Conservation (phyloP, 345 rosid genomes). For the Abelmoschus esculentus region DNA sequence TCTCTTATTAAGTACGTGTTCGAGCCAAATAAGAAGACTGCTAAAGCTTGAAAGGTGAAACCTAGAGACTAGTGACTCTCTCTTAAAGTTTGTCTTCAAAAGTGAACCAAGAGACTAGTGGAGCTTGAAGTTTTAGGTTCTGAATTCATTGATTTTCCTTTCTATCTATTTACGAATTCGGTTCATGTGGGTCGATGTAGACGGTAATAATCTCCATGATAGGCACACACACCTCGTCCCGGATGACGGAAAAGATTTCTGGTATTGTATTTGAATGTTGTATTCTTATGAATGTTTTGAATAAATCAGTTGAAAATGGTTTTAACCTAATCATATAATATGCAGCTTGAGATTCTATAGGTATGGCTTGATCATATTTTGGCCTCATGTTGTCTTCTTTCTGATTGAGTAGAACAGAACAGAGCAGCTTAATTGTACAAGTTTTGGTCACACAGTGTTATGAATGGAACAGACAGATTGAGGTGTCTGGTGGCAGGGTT, state of each 20-base stretch:
- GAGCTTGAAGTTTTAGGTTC: conserved; percentile 27
- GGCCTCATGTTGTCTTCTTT: not conserved
- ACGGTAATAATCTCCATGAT: not conserved
- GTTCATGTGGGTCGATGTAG: conserved; percentile 25
- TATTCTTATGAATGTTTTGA: conserved; percentile 2
- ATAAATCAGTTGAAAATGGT: conserved; percentile 1
- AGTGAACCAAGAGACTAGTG: conserved; percentile 2
- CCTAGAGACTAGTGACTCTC: conserved; percentile 19
- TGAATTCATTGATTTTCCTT: conserved; percentile 12
- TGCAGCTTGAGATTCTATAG: not conserved
- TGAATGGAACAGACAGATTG: not conserved
- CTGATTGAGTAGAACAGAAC: too few species aligned
- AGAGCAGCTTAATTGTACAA: too few species aligned
- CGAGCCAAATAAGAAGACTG: conserved; percentile 64
- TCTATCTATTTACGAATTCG: conserved; percentile 15
- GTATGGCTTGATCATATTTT: not conserved
- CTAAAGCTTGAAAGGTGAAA: conserved; percentile 19
- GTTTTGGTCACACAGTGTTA: too few species aligned
- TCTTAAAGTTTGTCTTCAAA: conserved; percentile 26
- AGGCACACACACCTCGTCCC: conserved; percentile 6
- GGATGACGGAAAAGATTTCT: conserved; percentile 13
- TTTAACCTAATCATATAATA: not conserved
- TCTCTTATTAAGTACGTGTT: conserved; percentile 71
- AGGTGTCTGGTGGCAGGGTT: not conserved
- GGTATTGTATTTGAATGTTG: conserved; percentile 22